phyloP scores from a whole-genome alignment of 306 rosid species.

The Malus fusca region DNA sequence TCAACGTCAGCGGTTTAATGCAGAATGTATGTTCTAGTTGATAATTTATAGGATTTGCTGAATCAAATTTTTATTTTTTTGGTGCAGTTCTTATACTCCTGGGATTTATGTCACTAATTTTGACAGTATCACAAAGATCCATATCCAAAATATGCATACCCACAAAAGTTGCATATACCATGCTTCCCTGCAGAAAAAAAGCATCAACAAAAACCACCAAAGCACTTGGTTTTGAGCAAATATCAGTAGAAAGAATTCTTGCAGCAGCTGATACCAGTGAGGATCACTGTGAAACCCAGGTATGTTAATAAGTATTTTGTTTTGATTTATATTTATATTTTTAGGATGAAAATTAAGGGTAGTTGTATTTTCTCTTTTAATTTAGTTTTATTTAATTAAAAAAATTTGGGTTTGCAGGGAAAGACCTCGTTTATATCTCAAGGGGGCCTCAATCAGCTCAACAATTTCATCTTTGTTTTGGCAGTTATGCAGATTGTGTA shows the following conservation, averaged over 20 bases:
- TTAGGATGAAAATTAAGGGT: neutral
- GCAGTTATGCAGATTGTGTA: conserved; percentile 58
- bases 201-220: conserved; percentile 17
- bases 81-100: conserved; percentile 42
- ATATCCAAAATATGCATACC: conserved; percentile 46
- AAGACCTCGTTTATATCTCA: conserved; percentile 42
- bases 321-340: neutral
- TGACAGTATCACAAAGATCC: conserved; percentile 40
- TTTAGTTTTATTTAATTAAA: neutral
- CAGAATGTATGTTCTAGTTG: neutral
- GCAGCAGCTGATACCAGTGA: neutral
- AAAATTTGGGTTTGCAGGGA: conserved; percentile 28
- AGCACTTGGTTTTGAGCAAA: conserved; percentile 9
- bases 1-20: neutral
- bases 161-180: conserved; percentile 22
- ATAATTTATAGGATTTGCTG: neutral
- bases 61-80: neutral
- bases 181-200: conserved; percentile 49
- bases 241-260: conserved; percentile 10
- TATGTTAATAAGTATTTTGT: neutral
- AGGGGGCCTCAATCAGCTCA: conserved; percentile 47
- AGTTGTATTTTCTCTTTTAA: neutral
- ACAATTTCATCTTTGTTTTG: conserved; percentile 42
- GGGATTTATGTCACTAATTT: conserved; percentile 48
- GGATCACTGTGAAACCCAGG: conserved; percentile 37